phyloP scores from a whole-genome alignment of 305 asterid genomes.

The Stenogyne calaminthoides region DNA sequence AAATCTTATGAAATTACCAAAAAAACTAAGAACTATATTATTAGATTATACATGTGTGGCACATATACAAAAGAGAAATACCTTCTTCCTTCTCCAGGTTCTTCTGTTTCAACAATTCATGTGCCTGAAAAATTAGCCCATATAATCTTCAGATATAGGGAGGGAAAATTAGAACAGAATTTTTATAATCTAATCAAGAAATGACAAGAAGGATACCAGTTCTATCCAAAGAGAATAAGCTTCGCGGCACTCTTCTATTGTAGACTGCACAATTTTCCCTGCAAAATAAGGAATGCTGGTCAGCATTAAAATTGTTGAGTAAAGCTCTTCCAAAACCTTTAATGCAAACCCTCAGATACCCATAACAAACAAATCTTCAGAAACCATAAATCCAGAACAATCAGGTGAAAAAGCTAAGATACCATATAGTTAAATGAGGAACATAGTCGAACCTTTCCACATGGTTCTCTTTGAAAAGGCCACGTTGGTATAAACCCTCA shows the following conservation, averaged over 20 bases:
- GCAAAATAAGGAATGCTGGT: conserved; percentile 41
- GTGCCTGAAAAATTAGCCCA: conserved; percentile 70
- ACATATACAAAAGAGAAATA: conserved; percentile 35
- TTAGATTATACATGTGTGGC: conserved; percentile 19
- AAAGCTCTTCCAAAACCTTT: conserved; percentile 17
- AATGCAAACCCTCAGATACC: conserved; percentile 11
- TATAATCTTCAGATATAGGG: conserved; percentile 7
- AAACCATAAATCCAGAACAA: background rate
- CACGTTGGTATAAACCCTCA: conserved; percentile 74
- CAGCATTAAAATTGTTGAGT: conserved; percentile 17
- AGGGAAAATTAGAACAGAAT: conserved; percentile 23
- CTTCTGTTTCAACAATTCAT: conserved; percentile 73
- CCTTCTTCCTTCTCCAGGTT: conserved; percentile 73
- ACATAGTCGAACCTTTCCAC: conserved; percentile 66
- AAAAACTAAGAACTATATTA: conserved; percentile 7
- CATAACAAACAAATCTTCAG: conserved; percentile 1
- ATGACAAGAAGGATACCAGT: conserved; percentile 49
- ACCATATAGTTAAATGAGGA: background rate
- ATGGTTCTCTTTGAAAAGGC: conserved; percentile 89
- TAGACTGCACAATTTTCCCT: conserved; percentile 97
- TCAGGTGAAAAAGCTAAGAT: background rate
- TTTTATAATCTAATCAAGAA: conserved; percentile 20
- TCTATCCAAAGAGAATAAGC: conserved; percentile 78
- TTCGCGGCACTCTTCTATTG: conserved; percentile 90
- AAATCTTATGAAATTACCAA: conserved; percentile 2